Percentiles rank a stretch among this genome's conserved stretches.
Conservation (phyloP, 257 asterid species). For the Scutellaria baicalensis region DNA sequence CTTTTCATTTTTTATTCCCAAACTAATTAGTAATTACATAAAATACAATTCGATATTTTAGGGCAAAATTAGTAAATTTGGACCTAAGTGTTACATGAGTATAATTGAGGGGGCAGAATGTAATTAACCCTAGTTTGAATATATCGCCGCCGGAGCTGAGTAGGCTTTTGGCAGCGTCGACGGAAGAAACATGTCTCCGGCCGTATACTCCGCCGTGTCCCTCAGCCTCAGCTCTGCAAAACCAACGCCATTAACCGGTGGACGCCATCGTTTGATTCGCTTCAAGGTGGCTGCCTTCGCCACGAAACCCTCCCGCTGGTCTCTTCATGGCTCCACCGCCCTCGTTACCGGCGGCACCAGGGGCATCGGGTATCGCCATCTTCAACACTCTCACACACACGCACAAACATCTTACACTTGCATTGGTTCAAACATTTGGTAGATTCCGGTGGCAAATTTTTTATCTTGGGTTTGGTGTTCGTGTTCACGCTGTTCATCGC, state of each 20-base stretch:
- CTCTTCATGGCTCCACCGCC: conserved; percentile 52
- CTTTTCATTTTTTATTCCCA: too few species aligned
- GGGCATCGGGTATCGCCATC: conserved; percentile 42
- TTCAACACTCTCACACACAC: not conserved
- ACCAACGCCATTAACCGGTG: not conserved
- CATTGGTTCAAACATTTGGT: not conserved
- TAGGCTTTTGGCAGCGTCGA: not conserved
- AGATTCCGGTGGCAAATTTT: not conserved
- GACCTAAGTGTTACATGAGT: not conserved
- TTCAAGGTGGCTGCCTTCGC: conserved; percentile 21
- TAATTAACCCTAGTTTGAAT: not conserved
- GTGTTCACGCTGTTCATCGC: not conserved
- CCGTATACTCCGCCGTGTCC: not conserved
- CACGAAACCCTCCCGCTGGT: conserved; percentile 30
- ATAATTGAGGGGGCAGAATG: not conserved
- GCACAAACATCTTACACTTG: not conserved
- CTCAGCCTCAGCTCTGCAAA: not conserved
- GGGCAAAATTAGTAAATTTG: not conserved
- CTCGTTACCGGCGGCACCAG: conserved; percentile 62
- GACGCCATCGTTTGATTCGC: conserved; percentile 4
- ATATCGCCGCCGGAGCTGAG: not conserved
- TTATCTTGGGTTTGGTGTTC: not conserved
- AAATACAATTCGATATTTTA: too few species aligned
- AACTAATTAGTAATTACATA: too few species aligned
- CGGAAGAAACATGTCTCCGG: conserved; percentile 10